Evolutionary conservation across 2,329 filamentous ascomycete genomes (phyloP), one percentile per base, ranked within the genome.

Genomic region (Ophiosphaerella narmari): DNA sequence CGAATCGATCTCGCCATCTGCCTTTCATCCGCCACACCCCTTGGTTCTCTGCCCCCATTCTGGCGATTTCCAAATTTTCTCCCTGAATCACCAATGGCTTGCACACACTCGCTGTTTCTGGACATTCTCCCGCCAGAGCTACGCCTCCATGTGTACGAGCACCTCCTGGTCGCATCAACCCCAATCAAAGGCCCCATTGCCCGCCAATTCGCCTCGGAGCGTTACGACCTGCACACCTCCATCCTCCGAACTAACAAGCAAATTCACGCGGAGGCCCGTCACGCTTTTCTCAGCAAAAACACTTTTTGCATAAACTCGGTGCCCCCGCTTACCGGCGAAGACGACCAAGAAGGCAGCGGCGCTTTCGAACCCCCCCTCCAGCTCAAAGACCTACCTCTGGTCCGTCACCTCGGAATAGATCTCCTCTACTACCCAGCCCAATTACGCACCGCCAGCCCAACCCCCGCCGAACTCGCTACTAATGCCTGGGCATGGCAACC

Each of bases 241-340:
- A 68, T 78, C 39, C 65, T 78, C 2, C 62, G 71, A 13, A 63
- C 62, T 18, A 75, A 68, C 57, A 71, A 68, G 41, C 68, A 72
- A 29, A 67, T 77, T 50, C 63, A 77, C 61, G 65, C 68, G 26
- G 76, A 78, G 63, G 74, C 75, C 1, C 66, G 69, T 23, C 62
- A 62, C 23, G 63, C 75, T 21, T 74, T 78, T 48, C 76, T 75
- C 53, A 66, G 66, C 48, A 73, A 72, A 48, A 78, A 78, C 54
- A 66, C 60, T 8, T 75, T 78, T 55, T 53, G 55, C 35, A 48
- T 71, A 39, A 63, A 57, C 21, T 62, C 59, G 4, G 24, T 56
- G 7, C 52, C 55, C 2, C 48, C 55, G 7, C 37, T 11, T 42
- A 21, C 6, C 29, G 31, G n/a, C 13, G 43, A 42, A 13, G 36